A percentile compares a stretch with the other conserved stretches of the same genome.
Conservation (phyloP, 768 basidiomycete species). For the Russula virescens region DNA sequence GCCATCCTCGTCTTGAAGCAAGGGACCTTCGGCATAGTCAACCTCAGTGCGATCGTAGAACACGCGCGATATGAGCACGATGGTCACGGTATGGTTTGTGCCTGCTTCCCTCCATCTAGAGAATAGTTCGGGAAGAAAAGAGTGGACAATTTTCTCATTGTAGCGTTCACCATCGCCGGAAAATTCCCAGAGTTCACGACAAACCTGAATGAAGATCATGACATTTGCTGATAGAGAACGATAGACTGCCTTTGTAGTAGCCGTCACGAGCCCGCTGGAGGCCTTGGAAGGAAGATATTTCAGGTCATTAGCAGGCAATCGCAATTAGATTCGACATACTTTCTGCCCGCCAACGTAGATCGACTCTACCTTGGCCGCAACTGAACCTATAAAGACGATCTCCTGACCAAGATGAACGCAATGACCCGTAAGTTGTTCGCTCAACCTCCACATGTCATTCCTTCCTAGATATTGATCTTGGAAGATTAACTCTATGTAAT, state of each 20-base stretch:
- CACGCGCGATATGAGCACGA: slow-evolving; percentile 91
- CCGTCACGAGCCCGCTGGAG: slow-evolving; percentile 74
- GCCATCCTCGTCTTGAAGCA: slow-evolving; percentile 69
- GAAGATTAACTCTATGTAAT: slow-evolving; percentile 86
- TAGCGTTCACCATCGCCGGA: slow-evolving; percentile 93
- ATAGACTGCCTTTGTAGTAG: slow-evolving; percentile 82
- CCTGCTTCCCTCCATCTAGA: slow-evolving; percentile 75
- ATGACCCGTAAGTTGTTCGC: slow-evolving; percentile 71
- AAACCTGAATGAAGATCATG: slow-evolving; percentile 95
- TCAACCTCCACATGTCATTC: slow-evolving; percentile 94
- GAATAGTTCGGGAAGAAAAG: slow-evolving; percentile 89
- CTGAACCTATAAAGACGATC: slow-evolving; percentile 75
- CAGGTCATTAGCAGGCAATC: not conserved
- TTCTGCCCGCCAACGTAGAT: slow-evolving; percentile 68
- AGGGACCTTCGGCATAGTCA: slow-evolving; percentile 75
- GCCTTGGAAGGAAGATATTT: slow-evolving; percentile 39
- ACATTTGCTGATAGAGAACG: slow-evolving; percentile 87
- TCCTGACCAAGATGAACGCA: slow-evolving; percentile 84
- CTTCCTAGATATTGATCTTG: slow-evolving; percentile 94
- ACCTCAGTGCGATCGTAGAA: slow-evolving; percentile 79
- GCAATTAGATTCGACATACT: slow-evolving; percentile 35
- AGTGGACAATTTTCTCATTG: slow-evolving; percentile 96
- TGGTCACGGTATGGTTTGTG: slow-evolving; percentile 90
- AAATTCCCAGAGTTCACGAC: slow-evolving; percentile 95
- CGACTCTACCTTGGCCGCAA: slow-evolving; percentile 73